A percentile compares a stretch with the other conserved stretches of the same genome.
Evolutionary conservation across 495 filamentous ascomycete species (phyloP).

Genomic region (Coniosporium apollinis): DNA sequence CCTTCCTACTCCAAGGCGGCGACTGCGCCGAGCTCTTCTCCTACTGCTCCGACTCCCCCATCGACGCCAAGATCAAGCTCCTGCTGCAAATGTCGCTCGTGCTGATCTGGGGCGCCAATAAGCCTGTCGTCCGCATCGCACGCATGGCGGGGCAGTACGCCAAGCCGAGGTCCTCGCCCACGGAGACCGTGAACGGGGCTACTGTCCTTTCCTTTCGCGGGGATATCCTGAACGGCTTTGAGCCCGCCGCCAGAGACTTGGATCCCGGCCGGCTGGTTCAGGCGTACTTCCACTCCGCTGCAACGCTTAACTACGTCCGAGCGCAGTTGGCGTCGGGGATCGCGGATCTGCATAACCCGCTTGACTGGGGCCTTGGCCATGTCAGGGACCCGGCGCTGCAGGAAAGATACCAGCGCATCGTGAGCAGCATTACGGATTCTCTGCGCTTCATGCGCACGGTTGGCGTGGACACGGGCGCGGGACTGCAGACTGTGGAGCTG

Average conservation of each 20-base stretch:
- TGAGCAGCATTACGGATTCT: slow-evolving; percentile 73
- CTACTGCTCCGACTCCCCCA: slow-evolving; percentile 75
- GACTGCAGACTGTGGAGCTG: slow-evolving; percentile 84
- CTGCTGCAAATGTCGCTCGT: slow-evolving; percentile 91
- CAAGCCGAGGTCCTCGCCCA: slow-evolving; percentile 81
- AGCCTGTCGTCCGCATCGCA: slow-evolving; percentile 85
- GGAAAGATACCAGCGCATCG: slow-evolving; percentile 66
- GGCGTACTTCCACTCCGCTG: slow-evolving; percentile 89
- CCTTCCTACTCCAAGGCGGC: slow-evolving; percentile 88
- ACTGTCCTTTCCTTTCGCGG: slow-evolving; percentile 82
- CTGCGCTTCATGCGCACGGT: slow-evolving; percentile 91
- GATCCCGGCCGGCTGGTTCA: slow-evolving; percentile 74
- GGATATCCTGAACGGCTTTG: slow-evolving; percentile 88
- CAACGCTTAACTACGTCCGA: slow-evolving; percentile 83
- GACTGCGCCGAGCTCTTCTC: slow-evolving; percentile 96
- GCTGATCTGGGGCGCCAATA: slow-evolving; percentile 75
- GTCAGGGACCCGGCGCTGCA: slow-evolving; percentile 70
- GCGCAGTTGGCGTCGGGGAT: slow-evolving; percentile 72
- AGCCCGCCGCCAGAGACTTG: slow-evolving; percentile 47
- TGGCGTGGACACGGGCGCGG: slow-evolving; percentile 70
- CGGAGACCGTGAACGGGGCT: slow-evolving; percentile 61
- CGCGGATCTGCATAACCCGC: slow-evolving; percentile 79
- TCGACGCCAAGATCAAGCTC: slow-evolving; percentile 92
- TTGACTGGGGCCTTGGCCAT: slow-evolving; percentile 93
- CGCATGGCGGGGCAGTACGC: slow-evolving; percentile 96